phyloP scores from a whole-genome alignment of 495 filamentous ascomycete species.

The Xylaria palmicola region DNA sequence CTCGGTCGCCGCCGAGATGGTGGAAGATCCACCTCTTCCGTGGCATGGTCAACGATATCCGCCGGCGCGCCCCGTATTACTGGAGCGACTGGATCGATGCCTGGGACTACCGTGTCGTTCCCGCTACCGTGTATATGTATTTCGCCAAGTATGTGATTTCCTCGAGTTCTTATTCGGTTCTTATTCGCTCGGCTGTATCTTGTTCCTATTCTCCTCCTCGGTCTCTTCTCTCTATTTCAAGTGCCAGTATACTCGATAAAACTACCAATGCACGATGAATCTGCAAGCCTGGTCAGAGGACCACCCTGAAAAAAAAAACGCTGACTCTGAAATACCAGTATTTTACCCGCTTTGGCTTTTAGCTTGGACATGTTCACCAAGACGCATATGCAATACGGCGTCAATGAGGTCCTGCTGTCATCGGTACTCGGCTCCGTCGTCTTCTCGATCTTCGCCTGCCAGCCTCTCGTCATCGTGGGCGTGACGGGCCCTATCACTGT shows the following conservation, averaged over 20 bases:
- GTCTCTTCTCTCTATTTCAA: not conserved
- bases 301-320: not conserved
- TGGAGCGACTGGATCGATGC: constrained; percentile 78
- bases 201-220: not conserved
- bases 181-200: constrained; percentile 2
- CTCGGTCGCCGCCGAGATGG: constrained; percentile 38
- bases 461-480: constrained; percentile 84
- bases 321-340: constrained; percentile 47
- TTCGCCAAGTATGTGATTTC: constrained; percentile 70
- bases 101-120: constrained; percentile 80
- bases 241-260: not conserved
- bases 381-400: constrained; percentile 75
- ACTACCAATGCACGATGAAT: too few relatives aligned
- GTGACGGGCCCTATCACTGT: constrained; percentile 89
- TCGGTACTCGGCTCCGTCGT: constrained; percentile 77
- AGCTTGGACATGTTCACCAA: constrained; percentile 83
- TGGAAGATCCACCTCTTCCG: constrained; percentile 60
- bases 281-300: not conserved
- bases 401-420: constrained; percentile 79
- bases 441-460: constrained; percentile 71
- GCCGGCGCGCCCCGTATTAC: constrained; percentile 71
- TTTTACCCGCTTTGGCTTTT: constrained; percentile 79
- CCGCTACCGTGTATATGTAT: constrained; percentile 85
- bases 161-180: constrained; percentile 5
- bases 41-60: constrained; percentile 76